A percentile compares a stretch with the other conserved stretches of the same genome.
Evolutionary conservation across 768 basidiomycete species (phyloP).

Genomic region (Psilocybe azurescens): DNA sequence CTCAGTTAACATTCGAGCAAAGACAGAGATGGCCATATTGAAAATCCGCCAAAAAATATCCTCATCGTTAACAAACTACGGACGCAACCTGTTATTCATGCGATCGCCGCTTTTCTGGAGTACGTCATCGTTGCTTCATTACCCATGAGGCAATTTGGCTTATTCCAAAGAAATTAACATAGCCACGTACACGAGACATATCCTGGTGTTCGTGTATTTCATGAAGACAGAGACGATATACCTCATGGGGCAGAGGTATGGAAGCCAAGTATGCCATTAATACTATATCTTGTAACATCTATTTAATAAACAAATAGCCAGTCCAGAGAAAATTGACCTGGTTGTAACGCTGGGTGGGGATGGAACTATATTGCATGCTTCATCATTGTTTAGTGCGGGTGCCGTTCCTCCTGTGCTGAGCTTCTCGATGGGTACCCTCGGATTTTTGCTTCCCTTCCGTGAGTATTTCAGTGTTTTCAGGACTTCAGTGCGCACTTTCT

Average conservation of each 20-base stretch:
- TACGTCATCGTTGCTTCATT: conserved; percentile 36
- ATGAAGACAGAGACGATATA: conserved; percentile 70
- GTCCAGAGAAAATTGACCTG: conserved; percentile 74
- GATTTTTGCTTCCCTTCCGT: conserved; percentile 95
- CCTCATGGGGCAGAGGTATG: conserved; percentile 69
- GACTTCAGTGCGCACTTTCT: background rate
- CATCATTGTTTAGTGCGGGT: conserved; percentile 88
- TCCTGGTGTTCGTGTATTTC: conserved; percentile 66
- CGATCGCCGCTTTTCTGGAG: conserved; percentile 77
- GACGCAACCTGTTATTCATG: conserved; percentile 76
- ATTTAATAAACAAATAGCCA: conserved; percentile 39
- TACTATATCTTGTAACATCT: background rate
- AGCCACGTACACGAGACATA: conserved; percentile 66
- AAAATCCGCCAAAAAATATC: conserved; percentile 60
- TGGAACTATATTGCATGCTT: conserved; percentile 93
- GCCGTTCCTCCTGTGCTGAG: conserved; percentile 92
- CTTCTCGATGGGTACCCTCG: conserved; percentile 92
- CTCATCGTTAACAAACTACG: conserved; percentile 84
- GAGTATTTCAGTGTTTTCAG: conserved; percentile 36
- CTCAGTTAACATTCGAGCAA: conserved; percentile 35
- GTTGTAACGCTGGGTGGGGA: conserved; percentile 94
- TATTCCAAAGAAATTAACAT: conserved; percentile 5
- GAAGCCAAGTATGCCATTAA: conserved; percentile 55
- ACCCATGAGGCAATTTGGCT: conserved; percentile 9
- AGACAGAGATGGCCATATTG: conserved; percentile 40